Percentiles rank a stretch among this genome's conserved stretches.
phyloP scores from a whole-genome alignment of 345 rosid species.

The Eucalyptus globulus region DNA sequence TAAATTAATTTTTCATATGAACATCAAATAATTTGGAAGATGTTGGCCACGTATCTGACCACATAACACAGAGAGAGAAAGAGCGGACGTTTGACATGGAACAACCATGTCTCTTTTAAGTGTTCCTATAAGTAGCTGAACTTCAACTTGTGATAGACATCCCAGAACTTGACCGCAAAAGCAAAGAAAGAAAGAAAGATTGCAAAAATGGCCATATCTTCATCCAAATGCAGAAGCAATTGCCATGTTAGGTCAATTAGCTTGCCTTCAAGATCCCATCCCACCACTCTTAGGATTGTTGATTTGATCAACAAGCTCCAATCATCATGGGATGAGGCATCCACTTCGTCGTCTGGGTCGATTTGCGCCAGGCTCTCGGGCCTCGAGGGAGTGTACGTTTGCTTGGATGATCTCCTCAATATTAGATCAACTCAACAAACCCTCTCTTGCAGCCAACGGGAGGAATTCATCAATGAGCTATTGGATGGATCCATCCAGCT shows the following conservation, averaged over 20 bases:
- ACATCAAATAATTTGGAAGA: neutral
- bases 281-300: slow-evolving; percentile 21
- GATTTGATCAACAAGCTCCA: slow-evolving; percentile 42
- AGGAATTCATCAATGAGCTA: slow-evolving; percentile 19
- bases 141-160: neutral
- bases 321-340: slow-evolving; percentile 6
- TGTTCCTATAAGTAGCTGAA: neutral
- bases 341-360: slow-evolving; percentile 4
- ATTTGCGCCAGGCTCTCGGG: slow-evolving; percentile 17
- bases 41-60: neutral
- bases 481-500: slow-evolving; percentile 48
- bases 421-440: slow-evolving; percentile 38
- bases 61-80: neutral
- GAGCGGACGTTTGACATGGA: neutral
- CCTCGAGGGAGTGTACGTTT: slow-evolving; percentile 28
- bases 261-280: slow-evolving; percentile 67
- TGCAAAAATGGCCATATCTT: slow-evolving; percentile 11
- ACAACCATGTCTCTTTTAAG: neutral
- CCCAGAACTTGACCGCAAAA: neutral
- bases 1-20: neutral
- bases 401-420: slow-evolving; percentile 37
- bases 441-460: slow-evolving; percentile 12
- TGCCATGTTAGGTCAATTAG: slow-evolving; percentile 38
- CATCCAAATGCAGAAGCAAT: neutral
- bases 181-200: neutral